Evolutionary conservation across 2,329 filamentous ascomycete genomes (phyloP).

Genomic region (Fusarium staphyleae): DNA sequence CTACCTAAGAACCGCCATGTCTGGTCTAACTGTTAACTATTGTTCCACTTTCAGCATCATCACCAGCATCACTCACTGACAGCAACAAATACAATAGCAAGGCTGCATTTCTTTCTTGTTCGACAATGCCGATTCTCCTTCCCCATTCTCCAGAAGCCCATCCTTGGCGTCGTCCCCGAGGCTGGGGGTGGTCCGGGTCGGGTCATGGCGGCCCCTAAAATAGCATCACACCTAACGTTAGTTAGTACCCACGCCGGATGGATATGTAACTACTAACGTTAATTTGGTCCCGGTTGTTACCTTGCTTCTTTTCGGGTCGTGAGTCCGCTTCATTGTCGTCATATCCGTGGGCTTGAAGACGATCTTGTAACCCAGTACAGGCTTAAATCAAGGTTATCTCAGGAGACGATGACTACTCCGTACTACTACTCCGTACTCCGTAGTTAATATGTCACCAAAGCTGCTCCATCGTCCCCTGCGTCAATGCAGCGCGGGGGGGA

Average conservation of each 20-base stretch:
- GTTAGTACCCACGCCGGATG: neutral
- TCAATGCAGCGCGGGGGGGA: neutral
- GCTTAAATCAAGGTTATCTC: conserved; percentile 6
- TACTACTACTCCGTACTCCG: too few species aligned
- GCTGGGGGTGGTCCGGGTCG: conserved; percentile 17
- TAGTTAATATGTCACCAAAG: too few species aligned
- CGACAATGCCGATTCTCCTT: too few species aligned
- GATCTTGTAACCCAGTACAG: conserved; percentile 23
- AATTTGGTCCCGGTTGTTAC: too few species aligned
- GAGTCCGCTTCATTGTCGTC: conserved; percentile 26
- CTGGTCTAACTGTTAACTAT: too few species aligned
- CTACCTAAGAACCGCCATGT: too few species aligned
- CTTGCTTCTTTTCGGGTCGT: conserved; percentile 4
- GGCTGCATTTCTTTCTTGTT: too few species aligned
- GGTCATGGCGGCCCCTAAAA: conserved; percentile 22
- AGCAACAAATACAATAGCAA: too few species aligned
- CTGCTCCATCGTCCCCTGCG: conserved; percentile 3
- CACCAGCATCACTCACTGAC: too few species aligned
- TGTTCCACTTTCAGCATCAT: too few species aligned
- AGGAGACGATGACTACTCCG: too few species aligned
- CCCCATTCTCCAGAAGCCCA: too few species aligned
- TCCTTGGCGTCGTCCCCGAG: conserved; percentile 6
- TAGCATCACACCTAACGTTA: conserved; percentile 27
- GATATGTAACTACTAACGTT: neutral
- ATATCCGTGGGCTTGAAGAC: conserved; percentile 16